phyloP scores from a whole-genome alignment of 1,139 yeast species.

The Kurtzmaniella quercitrusa region DNA sequence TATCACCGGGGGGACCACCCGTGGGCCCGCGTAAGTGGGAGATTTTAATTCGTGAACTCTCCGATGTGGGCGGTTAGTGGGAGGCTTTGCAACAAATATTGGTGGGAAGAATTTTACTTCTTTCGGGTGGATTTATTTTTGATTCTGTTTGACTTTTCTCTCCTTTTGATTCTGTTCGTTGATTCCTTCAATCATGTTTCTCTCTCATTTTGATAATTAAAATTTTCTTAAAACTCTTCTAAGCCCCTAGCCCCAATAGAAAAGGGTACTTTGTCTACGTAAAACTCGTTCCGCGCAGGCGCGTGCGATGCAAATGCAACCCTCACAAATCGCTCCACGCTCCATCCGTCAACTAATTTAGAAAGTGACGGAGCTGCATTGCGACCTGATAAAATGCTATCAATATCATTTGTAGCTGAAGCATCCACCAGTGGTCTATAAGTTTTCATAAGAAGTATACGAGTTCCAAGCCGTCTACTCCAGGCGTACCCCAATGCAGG shows the following conservation, averaged over 20 bases:
- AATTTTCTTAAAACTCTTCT: constrained; percentile 4
- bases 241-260: constrained; percentile 14
- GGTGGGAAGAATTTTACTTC: too few relatives aligned
- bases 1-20: too few relatives aligned
- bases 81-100: too few relatives aligned
- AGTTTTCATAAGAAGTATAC: constrained; percentile 31
- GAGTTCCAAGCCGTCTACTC: constrained; percentile 29
- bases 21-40: background rate
- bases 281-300: background rate
- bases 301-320: constrained; percentile 6
- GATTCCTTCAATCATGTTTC: background rate
- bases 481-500: constrained; percentile 43
- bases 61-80: too few relatives aligned
- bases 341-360: constrained; percentile 22
- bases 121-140: too few relatives aligned
- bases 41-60: too few relatives aligned
- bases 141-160: too few relatives aligned
- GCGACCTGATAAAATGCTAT: constrained; percentile 4
- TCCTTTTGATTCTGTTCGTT: background rate
- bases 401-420: constrained; percentile 11
- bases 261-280: constrained; percentile 11
- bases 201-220: too few relatives aligned
- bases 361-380: constrained; percentile 4
- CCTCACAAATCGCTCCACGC: constrained; percentile 18
- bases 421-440: constrained; percentile 23